Conservation (phyloP, 1,139 yeast species). For the Pichia sp. region DNA sequence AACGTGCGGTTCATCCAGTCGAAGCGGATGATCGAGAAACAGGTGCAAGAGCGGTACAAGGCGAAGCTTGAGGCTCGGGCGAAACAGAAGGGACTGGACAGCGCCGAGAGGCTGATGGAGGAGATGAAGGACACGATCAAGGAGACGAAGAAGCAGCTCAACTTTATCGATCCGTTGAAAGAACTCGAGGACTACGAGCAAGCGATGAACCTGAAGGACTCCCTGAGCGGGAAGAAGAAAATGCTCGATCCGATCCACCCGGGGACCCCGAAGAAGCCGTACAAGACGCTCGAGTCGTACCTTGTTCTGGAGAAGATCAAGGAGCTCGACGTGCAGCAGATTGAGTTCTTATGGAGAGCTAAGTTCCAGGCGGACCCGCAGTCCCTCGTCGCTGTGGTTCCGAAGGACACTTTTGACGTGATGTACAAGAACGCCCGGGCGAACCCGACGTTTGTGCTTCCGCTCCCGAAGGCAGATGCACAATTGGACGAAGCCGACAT, state of each 20-base stretch:
- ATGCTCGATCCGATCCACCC: slow-evolving; percentile 47
- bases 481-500: slow-evolving; percentile 25
- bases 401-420: slow-evolving; percentile 50
- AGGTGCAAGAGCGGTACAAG: slow-evolving; percentile 37
- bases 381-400: slow-evolving; percentile 61
- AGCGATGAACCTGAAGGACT: slow-evolving; percentile 33
- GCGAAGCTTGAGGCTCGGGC: slow-evolving; percentile 47
- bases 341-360: slow-evolving; percentile 86
- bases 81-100: slow-evolving; percentile 40
- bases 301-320: slow-evolving; percentile 64
- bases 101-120: slow-evolving; percentile 59
- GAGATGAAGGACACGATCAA: slow-evolving; percentile 61
- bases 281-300: slow-evolving; percentile 66
- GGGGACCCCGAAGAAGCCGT: slow-evolving; percentile 47
- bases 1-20: slow-evolving; percentile 35
- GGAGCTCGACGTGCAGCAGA: slow-evolving; percentile 55
- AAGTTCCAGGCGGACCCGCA: slow-evolving; percentile 64
- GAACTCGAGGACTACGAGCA: slow-evolving; percentile 59
- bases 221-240: slow-evolving; percentile 20
- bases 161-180: slow-evolving; percentile 63
- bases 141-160: slow-evolving; percentile 50
- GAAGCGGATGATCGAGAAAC: slow-evolving; percentile 37
- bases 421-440: slow-evolving; percentile 65
- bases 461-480: slow-evolving; percentile 46
- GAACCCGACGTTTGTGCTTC: slow-evolving; percentile 72